These are phyloP conservation scores for Cercospora zeae-maydis DNA, from an alignment of 2,329 filamentous ascomycete genomes.

Conservation along the genomic window DNA sequence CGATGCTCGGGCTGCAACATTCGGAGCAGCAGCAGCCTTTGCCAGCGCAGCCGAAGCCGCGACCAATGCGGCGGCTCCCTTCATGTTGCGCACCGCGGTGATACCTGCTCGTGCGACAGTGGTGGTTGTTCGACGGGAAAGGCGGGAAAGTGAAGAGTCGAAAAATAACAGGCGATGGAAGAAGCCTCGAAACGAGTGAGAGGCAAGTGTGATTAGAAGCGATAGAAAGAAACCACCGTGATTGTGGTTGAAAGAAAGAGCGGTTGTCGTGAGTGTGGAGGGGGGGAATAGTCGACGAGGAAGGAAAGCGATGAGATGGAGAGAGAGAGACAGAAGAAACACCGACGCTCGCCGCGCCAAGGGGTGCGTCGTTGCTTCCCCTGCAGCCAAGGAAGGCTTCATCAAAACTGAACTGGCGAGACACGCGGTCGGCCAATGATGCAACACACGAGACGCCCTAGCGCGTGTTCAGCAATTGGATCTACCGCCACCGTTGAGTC, in stretches of 20 bases:
- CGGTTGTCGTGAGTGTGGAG: background rate
- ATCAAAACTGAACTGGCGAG: background rate
- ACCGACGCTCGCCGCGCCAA: background rate
- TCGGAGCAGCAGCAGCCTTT: conserved; percentile 44
- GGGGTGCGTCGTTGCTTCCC: background rate
- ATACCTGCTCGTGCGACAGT: background rate
- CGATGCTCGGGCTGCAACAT: conserved; percentile 35
- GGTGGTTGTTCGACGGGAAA: background rate
- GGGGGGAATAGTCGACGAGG: background rate
- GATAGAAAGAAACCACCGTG: background rate
- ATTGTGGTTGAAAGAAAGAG: background rate
- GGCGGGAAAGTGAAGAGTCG: background rate
- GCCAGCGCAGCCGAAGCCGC: conserved; percentile 47
- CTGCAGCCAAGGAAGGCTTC: conserved; percentile 4
- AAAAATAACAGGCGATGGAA: conserved; percentile 4
- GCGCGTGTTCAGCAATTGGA: background rate
- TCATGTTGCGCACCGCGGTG: conserved; percentile 46
- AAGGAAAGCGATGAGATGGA: conserved; percentile 9
- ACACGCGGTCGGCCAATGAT: background rate
- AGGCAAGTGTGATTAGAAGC: conserved; percentile 12
- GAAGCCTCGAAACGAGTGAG: conserved; percentile 24
- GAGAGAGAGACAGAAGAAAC: conserved; percentile 14
- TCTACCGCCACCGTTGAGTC: background rate
- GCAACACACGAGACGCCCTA: background rate
- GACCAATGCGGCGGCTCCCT: conserved; percentile 47